Evolutionary conservation across 1,284 basidiomycete genomes (phyloP), one percentile per base, ranked within the genome.

Genomic region (Omphalotus olearius): DNA sequence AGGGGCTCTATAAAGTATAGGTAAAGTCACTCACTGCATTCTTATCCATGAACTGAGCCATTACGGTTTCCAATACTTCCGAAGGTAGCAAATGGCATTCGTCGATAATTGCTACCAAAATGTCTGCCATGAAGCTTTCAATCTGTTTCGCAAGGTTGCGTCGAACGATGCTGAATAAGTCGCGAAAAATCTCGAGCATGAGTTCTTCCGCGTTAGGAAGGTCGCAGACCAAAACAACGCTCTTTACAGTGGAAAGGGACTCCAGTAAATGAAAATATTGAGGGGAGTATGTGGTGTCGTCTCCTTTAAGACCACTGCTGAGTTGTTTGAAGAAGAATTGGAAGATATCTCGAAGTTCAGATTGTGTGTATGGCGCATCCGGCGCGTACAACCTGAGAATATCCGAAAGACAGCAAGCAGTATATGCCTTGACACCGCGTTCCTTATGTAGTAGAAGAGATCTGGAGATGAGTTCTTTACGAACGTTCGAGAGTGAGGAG

Each of bases 251-350:
- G 4, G 93, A 91, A 13, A 99, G 77, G 26, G 84, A 92, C 61
- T 98, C 93, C 33, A 99, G 80, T 9, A 98, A 79, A 64, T 93
- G 91, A 60, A 89, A 96, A 71, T 95, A 98, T 71, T 96, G 85
- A 53, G 85, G 80, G 66, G 91, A 94, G 66, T 94, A 95, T 0
- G 82, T 77, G 1, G 79, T 74, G 59, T 85, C 83, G 0, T 83
- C 67, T 18, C 82, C 79, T 59, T 85, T 88, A 61, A 97, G 82
- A 9, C 90, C 85, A 3, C 74, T 74, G 4, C 77, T 74, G 54
- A 98, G 82, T 66, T 96, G 94, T 20, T 82, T 76, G 64, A 93
- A 83, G 76, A 97, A 91, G 78, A 98, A 98, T 62, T 93, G 83
- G 70, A 98, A 98, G 64, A 98, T 94, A 67, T 96, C 92, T 71